Conservation (phyloP, 179 eudicot species). For the Camellia oleifera region DNA sequence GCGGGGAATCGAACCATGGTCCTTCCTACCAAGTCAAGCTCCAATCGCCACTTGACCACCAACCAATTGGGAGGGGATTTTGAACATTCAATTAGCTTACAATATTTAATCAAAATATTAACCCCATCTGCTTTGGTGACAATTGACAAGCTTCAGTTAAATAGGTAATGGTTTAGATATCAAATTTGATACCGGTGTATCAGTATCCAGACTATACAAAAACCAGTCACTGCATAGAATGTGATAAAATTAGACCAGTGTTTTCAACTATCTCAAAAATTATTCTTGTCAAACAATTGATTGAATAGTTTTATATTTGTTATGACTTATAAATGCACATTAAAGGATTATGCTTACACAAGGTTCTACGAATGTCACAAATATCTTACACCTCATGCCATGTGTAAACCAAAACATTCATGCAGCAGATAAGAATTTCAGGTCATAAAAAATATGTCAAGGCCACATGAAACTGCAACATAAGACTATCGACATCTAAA, state of each 20-base stretch:
- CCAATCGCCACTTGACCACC: no score
- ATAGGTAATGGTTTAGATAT: not conserved
- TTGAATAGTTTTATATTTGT: no score
- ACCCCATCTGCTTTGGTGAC: not conserved
- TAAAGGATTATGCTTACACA: not conserved
- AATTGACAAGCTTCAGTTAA: not conserved
- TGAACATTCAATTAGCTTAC: no score
- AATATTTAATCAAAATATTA: not conserved
- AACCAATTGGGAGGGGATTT: no score
- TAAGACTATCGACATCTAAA: conserved; percentile 12
- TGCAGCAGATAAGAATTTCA: not conserved
- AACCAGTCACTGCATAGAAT: not conserved
- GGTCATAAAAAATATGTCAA: not conserved
- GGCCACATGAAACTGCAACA: not conserved
- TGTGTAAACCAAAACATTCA: not conserved
- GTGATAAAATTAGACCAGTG: not conserved
- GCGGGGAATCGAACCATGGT: no score
- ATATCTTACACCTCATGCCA: not conserved
- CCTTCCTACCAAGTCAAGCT: no score
- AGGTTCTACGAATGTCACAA: not conserved
- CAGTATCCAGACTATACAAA: not conserved
- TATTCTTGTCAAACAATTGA: not conserved
- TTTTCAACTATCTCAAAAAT: not conserved
- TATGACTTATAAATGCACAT: no score
- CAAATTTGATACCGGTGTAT: not conserved